Conservation (phyloP, 75 land plant species). For the Pinus tabuliformis region DNA sequence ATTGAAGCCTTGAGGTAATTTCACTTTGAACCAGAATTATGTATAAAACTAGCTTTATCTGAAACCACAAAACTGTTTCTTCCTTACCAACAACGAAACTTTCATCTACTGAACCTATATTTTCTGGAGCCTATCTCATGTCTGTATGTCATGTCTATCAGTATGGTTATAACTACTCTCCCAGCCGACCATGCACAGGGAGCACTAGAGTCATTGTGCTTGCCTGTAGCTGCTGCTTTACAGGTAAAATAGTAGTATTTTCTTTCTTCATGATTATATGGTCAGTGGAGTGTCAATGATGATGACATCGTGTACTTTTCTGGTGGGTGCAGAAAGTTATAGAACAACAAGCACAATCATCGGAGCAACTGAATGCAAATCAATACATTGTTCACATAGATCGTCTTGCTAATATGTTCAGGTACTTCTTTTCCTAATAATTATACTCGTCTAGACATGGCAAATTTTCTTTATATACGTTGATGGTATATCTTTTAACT, state of each 20-base stretch:
- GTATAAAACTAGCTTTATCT: background rate
- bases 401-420: constrained; percentile 82
- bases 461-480: too few relatives aligned
- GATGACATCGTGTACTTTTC: background rate
- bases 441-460: background rate
- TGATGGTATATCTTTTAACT: background rate
- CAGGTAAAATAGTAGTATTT: constrained; percentile 45
- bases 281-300: background rate
- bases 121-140: too few relatives aligned
- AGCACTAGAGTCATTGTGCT: constrained; percentile 74
- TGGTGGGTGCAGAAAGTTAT: constrained; percentile 54
- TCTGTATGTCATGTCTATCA: constrained; percentile 21
- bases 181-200: constrained; percentile 67
- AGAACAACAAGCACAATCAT: constrained; percentile 60
- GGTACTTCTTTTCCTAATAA: constrained; percentile 29
- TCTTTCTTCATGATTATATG: background rate
- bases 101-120: too few relatives aligned
- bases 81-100: too few relatives aligned
- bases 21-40: background rate
- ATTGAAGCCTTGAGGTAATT: constrained; percentile 94
- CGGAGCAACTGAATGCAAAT: constrained; percentile 55
- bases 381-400: constrained; percentile 83
- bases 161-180: constrained; percentile 84
- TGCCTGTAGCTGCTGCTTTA: constrained; percentile 62
- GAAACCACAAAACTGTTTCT: background rate